A percentile compares a stretch with the other conserved stretches of the same genome.
These are phyloP conservation scores for Pythium aristosporum DNA, from an alignment of 352 stramenopile genomes.

Conservation along the genomic window DNA sequence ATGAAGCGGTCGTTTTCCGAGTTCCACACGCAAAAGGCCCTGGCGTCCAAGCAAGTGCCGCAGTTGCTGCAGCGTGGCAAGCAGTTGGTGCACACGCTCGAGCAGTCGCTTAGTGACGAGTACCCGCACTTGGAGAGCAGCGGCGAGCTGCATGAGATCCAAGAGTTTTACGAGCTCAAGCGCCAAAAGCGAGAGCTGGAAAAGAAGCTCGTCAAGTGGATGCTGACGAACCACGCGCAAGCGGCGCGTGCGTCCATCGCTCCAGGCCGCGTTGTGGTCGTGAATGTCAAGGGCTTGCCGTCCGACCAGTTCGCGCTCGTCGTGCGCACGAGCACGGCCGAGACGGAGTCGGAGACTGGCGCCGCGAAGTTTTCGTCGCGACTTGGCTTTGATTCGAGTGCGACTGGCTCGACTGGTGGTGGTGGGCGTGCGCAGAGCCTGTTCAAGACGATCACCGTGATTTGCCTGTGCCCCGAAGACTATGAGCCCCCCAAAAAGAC, in stretches of 20 bases:
- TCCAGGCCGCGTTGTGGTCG: conserved; percentile 50
- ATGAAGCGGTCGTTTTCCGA: conserved; percentile 98
- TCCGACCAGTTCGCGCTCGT: conserved; percentile 61
- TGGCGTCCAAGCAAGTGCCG: conserved; percentile 76
- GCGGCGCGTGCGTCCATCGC: conserved; percentile 62
- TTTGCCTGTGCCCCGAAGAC: conserved; percentile 65
- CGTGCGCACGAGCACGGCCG: conserved; percentile 41
- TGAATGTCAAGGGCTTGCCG: conserved; percentile 70
- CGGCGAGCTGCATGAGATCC: conserved; percentile 60
- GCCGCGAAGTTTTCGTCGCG: conserved; percentile 35
- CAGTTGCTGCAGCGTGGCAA: conserved; percentile 69
- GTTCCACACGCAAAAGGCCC: conserved; percentile 92
- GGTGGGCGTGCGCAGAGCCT: conserved; percentile 27
- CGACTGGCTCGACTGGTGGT: background rate
- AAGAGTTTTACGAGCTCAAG: conserved; percentile 69
- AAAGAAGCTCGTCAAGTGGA: conserved; percentile 69
- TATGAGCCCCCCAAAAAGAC: conserved; percentile 51
- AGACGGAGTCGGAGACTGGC: conserved; percentile 19
- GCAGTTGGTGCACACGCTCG: conserved; percentile 48
- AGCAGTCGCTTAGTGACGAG: conserved; percentile 49
- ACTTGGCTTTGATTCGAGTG: conserved; percentile 41
- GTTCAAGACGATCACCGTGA: conserved; percentile 77
- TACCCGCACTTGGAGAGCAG: conserved; percentile 60
- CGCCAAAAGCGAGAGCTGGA: conserved; percentile 68
- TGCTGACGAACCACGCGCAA: conserved; percentile 65